Percentiles rank a stretch among this genome's conserved stretches.
Conservation (phyloP, 805 yeast species). For the Millerago galiae region DNA sequence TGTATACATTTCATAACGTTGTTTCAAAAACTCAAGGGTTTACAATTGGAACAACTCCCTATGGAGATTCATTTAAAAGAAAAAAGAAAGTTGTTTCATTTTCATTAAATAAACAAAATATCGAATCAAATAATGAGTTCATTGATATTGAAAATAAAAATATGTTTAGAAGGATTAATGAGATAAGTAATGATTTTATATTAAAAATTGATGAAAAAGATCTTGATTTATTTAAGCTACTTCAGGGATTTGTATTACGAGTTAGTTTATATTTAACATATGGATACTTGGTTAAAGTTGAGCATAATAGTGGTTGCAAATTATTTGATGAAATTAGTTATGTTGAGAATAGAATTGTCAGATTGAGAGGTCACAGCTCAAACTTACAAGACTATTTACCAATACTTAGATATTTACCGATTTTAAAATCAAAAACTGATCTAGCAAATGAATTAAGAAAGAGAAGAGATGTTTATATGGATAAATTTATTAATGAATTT, state of each 20-base stretch:
- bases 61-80: slow-evolving; percentile 37
- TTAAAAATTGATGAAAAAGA: slow-evolving; percentile 24
- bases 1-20: slow-evolving; percentile 61
- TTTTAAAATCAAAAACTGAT: slow-evolving; percentile 11
- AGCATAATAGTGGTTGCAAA: slow-evolving; percentile 25
- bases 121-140: slow-evolving; percentile 26
- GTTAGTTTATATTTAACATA: slow-evolving; percentile 47
- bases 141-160: slow-evolving; percentile 35
- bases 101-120: slow-evolving; percentile 32
- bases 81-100: slow-evolving; percentile 44
- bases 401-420: slow-evolving; percentile 29
- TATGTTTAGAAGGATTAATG: slow-evolving; percentile 19
- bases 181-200: slow-evolving; percentile 8
- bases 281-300: slow-evolving; percentile 43
- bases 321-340: slow-evolving; percentile 46
- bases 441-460: slow-evolving; percentile 29
- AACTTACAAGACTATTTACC: slow-evolving; percentile 53
- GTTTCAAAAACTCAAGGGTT: slow-evolving; percentile 49
- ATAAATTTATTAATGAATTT: slow-evolving; percentile 28
- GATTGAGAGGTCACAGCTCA: slow-evolving; percentile 50
- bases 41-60: slow-evolving; percentile 64
- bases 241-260: slow-evolving; percentile 46
- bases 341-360: slow-evolving; percentile 51
- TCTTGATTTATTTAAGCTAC: slow-evolving; percentile 31
- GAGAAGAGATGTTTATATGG: slow-evolving; percentile 46